Percentiles rank a stretch among this genome's conserved stretches.
These are phyloP conservation scores for Candida golubevii DNA, from an alignment of 805 yeast species.

Conservation along the genomic window DNA sequence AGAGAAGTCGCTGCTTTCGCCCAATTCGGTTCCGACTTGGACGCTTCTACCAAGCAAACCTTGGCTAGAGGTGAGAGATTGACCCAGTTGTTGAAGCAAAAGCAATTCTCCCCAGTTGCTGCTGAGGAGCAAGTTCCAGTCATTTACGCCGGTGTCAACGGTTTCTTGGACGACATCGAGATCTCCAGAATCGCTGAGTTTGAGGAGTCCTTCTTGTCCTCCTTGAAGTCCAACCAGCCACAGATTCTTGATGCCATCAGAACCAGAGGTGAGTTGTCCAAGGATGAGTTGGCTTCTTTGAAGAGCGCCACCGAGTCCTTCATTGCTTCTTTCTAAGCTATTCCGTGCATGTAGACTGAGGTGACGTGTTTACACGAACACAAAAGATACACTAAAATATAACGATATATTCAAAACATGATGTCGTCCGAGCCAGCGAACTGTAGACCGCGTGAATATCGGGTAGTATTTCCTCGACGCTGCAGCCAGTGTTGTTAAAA, in stretches of 20 bases:
- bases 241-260: conserved; percentile 80
- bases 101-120: conserved; percentile 93
- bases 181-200: conserved; percentile 83
- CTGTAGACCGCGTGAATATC: too few species aligned
- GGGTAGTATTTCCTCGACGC: too few species aligned
- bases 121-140: conserved; percentile 99
- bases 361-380: conserved; percentile 13
- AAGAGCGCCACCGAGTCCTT: conserved; percentile 90
- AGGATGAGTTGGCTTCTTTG: conserved; percentile 81
- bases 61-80: conserved; percentile 99
- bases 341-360: conserved; percentile 16
- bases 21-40: conserved; percentile 99
- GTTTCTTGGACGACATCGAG: conserved; percentile 88
- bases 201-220: conserved; percentile 88
- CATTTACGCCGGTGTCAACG: conserved; percentile 99
- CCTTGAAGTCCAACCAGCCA: conserved; percentile 86
- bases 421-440: conserved; percentile 1
- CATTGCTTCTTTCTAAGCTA: conserved; percentile 72
- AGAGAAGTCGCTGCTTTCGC: conserved; percentile 99
- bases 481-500: too few species aligned
- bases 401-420: conserved; percentile 16
- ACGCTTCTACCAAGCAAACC: conserved; percentile 99
- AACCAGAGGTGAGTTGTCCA: conserved; percentile 84
- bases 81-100: conserved; percentile 97
- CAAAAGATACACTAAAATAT: conserved; percentile 18